Conservation (phyloP, 1,284 basidiomycete species). For the Fereydounia khargensis region DNA sequence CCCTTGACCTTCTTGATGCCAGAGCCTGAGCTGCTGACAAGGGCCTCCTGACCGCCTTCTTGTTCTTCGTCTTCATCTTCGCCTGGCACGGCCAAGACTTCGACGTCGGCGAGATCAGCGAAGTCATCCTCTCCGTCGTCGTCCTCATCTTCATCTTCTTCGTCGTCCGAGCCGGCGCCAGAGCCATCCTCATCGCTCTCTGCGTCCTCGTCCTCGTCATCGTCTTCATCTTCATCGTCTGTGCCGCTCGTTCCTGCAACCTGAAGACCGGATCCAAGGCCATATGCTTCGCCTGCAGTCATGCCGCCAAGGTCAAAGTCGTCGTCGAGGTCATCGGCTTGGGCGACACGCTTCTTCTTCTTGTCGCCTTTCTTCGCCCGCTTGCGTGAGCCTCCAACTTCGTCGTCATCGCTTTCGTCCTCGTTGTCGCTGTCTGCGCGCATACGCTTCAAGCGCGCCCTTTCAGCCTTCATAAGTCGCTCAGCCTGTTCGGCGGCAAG, state of each 20-base stretch:
- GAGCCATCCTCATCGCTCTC: constrained; percentile 59
- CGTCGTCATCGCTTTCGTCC: constrained; percentile 56
- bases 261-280: constrained; percentile 44
- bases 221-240: constrained; percentile 53
- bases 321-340: constrained; percentile 84
- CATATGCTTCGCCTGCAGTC: constrained; percentile 44
- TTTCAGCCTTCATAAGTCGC: constrained; percentile 80
- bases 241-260: constrained; percentile 55
- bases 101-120: constrained; percentile 39
- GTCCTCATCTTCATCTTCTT: constrained; percentile 27
- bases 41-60: constrained; percentile 24
- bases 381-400: constrained; percentile 38
- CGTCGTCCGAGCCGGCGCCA: constrained; percentile 24
- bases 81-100: constrained; percentile 36
- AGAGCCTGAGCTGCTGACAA: constrained; percentile 1
- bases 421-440: constrained; percentile 68
- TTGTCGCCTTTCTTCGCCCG: constrained; percentile 26
- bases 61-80: constrained; percentile 47
- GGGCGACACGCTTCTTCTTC: constrained; percentile 60
- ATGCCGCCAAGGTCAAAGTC: constrained; percentile 65
- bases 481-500: constrained; percentile 84
- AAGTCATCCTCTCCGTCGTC: constrained; percentile 61
- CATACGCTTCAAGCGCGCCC: constrained; percentile 78
- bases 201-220: constrained; percentile 39
- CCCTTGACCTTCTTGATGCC: constrained; percentile 1